These are phyloP conservation scores for Kwoniella pini DNA, from an alignment of 768 basidiomycete species.

Conservation along the genomic window DNA sequence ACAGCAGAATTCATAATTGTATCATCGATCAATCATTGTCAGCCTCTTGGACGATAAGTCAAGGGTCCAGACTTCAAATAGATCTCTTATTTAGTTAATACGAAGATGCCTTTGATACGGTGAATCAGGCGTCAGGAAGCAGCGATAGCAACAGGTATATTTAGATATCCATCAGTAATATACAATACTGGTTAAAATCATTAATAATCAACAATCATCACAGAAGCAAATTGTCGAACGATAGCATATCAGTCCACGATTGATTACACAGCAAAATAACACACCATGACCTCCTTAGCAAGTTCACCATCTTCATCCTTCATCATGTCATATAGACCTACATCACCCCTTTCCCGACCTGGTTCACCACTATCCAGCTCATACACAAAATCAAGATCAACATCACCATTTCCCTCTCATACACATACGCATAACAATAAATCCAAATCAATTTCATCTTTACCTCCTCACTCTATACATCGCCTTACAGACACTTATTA, in stretches of 20 bases:
- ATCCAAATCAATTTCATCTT: slow-evolving; percentile 25
- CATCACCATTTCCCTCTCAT: background rate
- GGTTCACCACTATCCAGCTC: background rate
- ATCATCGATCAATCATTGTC: background rate
- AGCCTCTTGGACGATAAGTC: background rate
- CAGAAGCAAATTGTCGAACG: too few species aligned
- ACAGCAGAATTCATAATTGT: too few species aligned
- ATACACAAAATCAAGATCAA: background rate
- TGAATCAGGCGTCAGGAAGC: background rate
- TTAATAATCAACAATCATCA: too few species aligned
- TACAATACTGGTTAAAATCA: too few species aligned
- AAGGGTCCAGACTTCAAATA: background rate
- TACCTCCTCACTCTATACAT: slow-evolving; percentile 18
- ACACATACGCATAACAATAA: slow-evolving; percentile 9
- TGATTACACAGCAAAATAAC: background rate
- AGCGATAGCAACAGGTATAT: too few species aligned
- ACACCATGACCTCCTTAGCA: background rate
- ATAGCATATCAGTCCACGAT: background rate
- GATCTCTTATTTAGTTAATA: too few species aligned
- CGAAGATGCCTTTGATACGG: background rate
- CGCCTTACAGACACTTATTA: background rate
- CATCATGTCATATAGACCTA: background rate
- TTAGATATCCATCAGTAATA: too few species aligned
- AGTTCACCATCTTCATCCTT: slow-evolving; percentile 2
- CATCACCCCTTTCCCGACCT: background rate